These are phyloP conservation scores for Saccharomycopsis babjevae DNA, from an alignment of 805 yeast species.

Conservation along the genomic window DNA sequence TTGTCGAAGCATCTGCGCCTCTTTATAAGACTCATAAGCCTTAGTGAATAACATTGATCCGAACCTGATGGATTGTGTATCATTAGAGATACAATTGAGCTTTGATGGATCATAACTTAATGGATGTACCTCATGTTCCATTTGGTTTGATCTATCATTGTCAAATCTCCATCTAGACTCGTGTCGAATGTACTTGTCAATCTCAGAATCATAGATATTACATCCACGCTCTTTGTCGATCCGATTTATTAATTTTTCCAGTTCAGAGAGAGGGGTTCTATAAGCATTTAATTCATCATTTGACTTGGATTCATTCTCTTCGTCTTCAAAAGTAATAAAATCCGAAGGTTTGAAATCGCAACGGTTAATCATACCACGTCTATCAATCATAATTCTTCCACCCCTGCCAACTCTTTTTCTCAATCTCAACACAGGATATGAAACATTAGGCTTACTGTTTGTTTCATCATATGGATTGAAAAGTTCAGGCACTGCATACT, in stretches of 20 bases:
- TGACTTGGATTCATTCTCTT: conserved; percentile 24
- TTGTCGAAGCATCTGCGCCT: conserved; percentile 65
- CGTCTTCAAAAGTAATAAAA: conserved; percentile 31
- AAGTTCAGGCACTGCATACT: conserved; percentile 23
- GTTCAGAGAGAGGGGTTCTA: not conserved
- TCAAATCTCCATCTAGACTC: conserved; percentile 63
- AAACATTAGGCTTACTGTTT: conserved; percentile 17
- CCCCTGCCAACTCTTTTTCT: conserved; percentile 70
- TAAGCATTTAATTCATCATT: not conserved
- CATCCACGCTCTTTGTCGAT: conserved; percentile 20
- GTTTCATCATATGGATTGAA: conserved; percentile 26
- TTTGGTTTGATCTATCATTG: conserved; percentile 35
- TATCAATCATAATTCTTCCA: conserved; percentile 63
- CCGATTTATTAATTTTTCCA: not conserved
- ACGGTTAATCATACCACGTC: conserved; percentile 43
- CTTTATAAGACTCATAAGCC: conserved; percentile 69
- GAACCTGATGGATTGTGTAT: conserved; percentile 81
- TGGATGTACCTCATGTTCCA: conserved; percentile 35
- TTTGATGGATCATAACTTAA: conserved; percentile 71
- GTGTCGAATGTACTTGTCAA: conserved; percentile 37
- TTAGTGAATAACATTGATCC: conserved; percentile 86
- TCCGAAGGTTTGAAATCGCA: conserved; percentile 26
- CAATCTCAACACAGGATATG: conserved; percentile 41
- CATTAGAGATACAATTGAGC: conserved; percentile 72
- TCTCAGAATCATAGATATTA: conserved; percentile 38